Evolutionary conservation across 2,329 filamentous ascomycete species (phyloP).

Genomic region (Fusarium stilboides): DNA sequence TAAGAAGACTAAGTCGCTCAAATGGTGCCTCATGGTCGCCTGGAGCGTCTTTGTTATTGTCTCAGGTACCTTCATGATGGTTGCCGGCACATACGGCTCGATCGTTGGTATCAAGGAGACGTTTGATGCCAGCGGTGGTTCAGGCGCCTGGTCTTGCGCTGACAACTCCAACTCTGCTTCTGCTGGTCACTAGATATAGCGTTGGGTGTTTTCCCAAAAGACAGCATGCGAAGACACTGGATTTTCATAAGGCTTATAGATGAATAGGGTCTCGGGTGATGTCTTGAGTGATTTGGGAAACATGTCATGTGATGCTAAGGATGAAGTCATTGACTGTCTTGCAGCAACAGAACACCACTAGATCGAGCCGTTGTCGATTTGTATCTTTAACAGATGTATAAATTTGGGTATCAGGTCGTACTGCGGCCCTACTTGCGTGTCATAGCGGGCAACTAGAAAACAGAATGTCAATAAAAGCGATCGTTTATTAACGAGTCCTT

Average conservation of each 20-base stretch:
- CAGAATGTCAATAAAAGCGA: no score
- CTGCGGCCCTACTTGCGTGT: no score
- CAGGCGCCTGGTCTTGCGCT: conserved; percentile 59
- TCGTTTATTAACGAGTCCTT: no score
- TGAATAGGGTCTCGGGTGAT: neutral
- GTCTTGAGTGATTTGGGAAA: neutral
- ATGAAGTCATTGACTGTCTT: no score
- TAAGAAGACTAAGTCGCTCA: conserved; percentile 2
- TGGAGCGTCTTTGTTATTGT: conserved; percentile 35
- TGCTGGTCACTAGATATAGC: conserved; percentile 10
- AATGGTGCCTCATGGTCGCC: conserved; percentile 32
- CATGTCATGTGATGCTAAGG: no score
- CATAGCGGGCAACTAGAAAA: no score
- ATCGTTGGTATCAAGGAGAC: conserved; percentile 54
- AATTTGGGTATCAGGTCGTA: no score
- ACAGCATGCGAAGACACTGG: neutral
- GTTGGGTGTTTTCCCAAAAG: neutral
- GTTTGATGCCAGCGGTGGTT: conserved; percentile 55
- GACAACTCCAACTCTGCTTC: conserved; percentile 58
- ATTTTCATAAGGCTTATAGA: no score
- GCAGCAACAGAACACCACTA: no score
- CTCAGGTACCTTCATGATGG: conserved; percentile 56
- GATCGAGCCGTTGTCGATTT: no score
- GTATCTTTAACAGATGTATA: no score
- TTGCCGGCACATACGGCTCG: conserved; percentile 62